phyloP scores from a whole-genome alignment of 2,329 filamentous ascomycete species.

The Mycogone perniciosa region DNA sequence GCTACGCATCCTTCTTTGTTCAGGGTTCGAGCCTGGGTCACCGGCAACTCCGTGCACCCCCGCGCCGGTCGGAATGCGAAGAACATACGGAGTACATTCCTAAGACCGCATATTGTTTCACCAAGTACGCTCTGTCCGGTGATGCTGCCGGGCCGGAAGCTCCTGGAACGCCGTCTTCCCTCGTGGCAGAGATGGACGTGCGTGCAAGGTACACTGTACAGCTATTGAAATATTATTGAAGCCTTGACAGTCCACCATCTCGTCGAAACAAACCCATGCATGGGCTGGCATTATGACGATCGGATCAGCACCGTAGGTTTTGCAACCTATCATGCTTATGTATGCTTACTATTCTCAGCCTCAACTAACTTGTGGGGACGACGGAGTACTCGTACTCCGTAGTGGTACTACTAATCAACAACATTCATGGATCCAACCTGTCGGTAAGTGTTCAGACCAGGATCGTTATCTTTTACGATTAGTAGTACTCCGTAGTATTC shows the following conservation, averaged over 20 bases:
- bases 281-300: too few relatives aligned
- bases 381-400: too few relatives aligned
- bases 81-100: neutral
- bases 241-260: neutral
- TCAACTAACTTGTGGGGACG: too few relatives aligned
- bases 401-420: too few relatives aligned
- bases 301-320: too few relatives aligned
- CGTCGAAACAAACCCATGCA: neutral
- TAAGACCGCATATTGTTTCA: conserved; percentile 3
- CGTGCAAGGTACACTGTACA: neutral
- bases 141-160: neutral
- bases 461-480: too few relatives aligned
- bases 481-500: too few relatives aligned
- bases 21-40: conserved; percentile 2
- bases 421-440: too few relatives aligned
- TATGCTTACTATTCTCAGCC: too few relatives aligned
- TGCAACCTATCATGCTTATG: too few relatives aligned
- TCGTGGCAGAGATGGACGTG: neutral
- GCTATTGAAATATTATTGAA: neutral
- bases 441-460: too few relatives aligned
- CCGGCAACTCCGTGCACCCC: conserved; percentile 14
- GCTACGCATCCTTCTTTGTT: neutral
- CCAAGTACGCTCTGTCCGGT: conserved; percentile 1
- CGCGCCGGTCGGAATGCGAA: conserved; percentile 1
- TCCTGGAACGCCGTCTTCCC: neutral